phyloP scores from a whole-genome alignment of 2,329 filamentous ascomycete genomes.

The Lachnellula occidentalis region DNA sequence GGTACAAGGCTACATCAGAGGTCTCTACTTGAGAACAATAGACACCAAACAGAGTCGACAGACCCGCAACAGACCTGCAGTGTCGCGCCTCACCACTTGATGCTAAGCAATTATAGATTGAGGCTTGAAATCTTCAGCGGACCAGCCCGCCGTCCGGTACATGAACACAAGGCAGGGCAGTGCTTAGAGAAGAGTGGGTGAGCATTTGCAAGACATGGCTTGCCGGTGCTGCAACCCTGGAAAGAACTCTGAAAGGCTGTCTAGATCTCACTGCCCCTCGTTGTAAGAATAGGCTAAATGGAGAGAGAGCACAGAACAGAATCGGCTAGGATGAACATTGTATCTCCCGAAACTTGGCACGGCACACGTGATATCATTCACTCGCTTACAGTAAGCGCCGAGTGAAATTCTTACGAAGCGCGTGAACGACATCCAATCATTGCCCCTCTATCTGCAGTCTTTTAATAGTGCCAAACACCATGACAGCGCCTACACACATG shows the following conservation, averaged over 20 bases:
- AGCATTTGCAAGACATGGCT: no score
- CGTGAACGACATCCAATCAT: conserved; percentile 7
- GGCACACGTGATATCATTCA: not conserved
- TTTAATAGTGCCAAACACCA: conserved; percentile 7
- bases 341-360: not conserved
- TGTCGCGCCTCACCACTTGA: not conserved
- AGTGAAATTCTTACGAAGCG: not conserved
- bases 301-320: not conserved
- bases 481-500: conserved; percentile 1
- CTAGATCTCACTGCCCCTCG: not conserved
- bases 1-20: no score
- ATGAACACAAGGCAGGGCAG: not conserved
- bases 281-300: not conserved
- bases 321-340: not conserved
- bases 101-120: not conserved
- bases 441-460: conserved; percentile 5
- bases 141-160: not conserved
- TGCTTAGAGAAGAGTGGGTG: not conserved
- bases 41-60: no score
- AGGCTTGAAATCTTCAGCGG: not conserved
- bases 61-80: not conserved
- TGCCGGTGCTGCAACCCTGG: no score
- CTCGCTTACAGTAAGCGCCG: not conserved
- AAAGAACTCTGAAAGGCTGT: not conserved
- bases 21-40: no score